Base-by-base conservation (phyloP, 2,329 filamentous ascomycete species). In the Delphinella strobiligena region DNA sequence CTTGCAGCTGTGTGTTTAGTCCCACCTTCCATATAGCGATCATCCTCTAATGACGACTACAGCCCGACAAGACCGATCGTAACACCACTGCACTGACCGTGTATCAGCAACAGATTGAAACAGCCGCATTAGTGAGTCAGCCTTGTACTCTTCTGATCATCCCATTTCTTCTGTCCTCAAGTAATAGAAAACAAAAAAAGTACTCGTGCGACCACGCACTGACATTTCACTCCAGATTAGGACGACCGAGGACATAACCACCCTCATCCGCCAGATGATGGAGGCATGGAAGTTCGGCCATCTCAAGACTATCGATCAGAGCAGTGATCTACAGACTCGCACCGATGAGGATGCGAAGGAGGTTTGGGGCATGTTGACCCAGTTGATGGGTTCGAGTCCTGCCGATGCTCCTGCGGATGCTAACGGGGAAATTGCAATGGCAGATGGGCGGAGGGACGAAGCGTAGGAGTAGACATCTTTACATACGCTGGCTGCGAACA, bases 251-350 rank as follows among this genome's bases (percentile, higher is more conserved):
- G 75, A 80, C 40, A 62, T 79, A 9, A 65, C 78, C 42, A 67
- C 68, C 10, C 55, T 81, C 11, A 76, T 74, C 18, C 69, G 77
- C 16, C 67, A 70, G 18, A 63, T 82, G 59, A 79, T 81, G 52
- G 77, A 81, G 52, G 64, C 75, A 16, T 81, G 78, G 78, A 61
- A 80, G 4, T 80, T 79, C 49, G 78, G 78, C 3, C 72, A 74
- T 42, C 62, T 81, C 32, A 68, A 78, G 41, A 78, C 74, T 0
- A 53, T 79, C 2, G 67, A 55, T 12, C 49, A 55, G 24, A 63
- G 51, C 52, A 9, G 11, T 9, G 62, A 44, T 51, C 61, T 44
- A 50, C 64, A 57, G 55, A 59, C 50, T 43, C 53, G 54, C 45
- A 56, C 68, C 22, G 69, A 74, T 45, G 58, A 60, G 37, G 62